phyloP scores from a whole-genome alignment of 2,329 filamentous ascomycete species.

The Whalleya microplaca region DNA sequence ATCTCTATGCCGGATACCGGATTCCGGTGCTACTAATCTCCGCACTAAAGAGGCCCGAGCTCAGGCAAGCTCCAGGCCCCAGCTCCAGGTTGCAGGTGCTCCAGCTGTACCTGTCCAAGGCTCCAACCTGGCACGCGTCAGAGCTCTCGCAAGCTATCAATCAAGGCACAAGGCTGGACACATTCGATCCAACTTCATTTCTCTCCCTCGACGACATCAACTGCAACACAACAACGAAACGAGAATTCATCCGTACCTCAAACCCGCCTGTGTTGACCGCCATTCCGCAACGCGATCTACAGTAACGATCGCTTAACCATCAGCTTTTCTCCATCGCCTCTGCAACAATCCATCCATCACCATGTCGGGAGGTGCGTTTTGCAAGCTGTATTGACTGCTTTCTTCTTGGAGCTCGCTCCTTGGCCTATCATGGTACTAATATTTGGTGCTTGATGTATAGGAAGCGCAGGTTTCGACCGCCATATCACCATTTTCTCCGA shows the following conservation, averaged over 20 bases:
- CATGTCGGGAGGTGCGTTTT: conserved; percentile 52
- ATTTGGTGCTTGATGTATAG: conserved; percentile 46
- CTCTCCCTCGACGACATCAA: conserved; percentile 1
- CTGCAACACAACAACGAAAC: neutral
- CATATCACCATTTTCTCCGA: conserved; percentile 99
- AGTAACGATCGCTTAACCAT: conserved; percentile 3
- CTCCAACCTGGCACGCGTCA: conserved; percentile 26
- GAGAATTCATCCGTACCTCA: neutral
- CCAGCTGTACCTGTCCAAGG: conserved; percentile 8
- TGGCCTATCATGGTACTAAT: conserved; percentile 31
- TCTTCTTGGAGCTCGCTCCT: no score
- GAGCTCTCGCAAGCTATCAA: conserved; percentile 23
- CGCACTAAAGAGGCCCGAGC: conserved; percentile 11
- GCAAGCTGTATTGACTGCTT: no score
- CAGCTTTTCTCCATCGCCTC: conserved; percentile 7
- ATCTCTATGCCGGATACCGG: neutral
- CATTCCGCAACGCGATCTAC: neutral
- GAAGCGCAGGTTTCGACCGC: conserved; percentile 90
- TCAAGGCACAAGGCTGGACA: conserved; percentile 13
- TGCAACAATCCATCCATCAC: conserved; percentile 40
- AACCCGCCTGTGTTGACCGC: neutral
- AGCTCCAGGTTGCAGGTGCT: conserved; percentile 1
- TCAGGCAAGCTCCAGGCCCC: conserved; percentile 14
- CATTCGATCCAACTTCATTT: conserved; percentile 13
- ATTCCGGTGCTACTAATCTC: conserved; percentile 19